Base-by-base conservation (phyloP, 768 basidiomycete species). In the Hydnum rufescens region DNA sequence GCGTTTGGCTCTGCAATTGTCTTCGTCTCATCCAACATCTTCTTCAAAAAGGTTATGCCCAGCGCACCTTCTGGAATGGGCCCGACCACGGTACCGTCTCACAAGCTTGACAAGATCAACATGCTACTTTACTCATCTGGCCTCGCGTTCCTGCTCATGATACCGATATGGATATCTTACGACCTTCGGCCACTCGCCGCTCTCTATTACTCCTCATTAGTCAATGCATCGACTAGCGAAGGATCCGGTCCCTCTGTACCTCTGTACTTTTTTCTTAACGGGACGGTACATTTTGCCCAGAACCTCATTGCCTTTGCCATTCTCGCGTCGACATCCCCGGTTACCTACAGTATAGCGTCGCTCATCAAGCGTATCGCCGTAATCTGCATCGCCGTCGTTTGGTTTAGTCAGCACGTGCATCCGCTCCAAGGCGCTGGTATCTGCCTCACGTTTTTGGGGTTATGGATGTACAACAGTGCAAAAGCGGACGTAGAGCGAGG, bases 1-100 rank as follows among this genome's bases (percentile, higher is more conserved):
- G 93, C 95, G 2, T 90, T 99, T 61, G 93, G 93, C 16, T 95
- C 90, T 6, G 95, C 95, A 29, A 67, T 99, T 54, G 80, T 99
- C 58, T 97, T 99, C 64, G 95, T 99, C 57, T 83, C 82, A 59
- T 92, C 89, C 57, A 99, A 99, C 66, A 97, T 99, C 60, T 95
- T 92, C 65, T 96, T 93, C 75, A 99, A 99, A 68, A 97, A 93
- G 70, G 80, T 97, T 57, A 82, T 99, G 75, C 95, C 95, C 2
- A 71, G 51, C 25, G 54, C 54, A n/a, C 61, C 67, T 3, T 67
- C 69, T 22, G 34, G 34, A 19, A 8, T 39, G 34, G 54, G 61
- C 30, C 36, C 50, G 50, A 58, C 55, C 32, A 61, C 61, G 54
- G 65, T 70, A 1, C 66, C 74, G 3, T 42, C 36, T 42, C 82